phyloP scores from a whole-genome alignment of 75 land plant species.

The Adiantum capillusveneris region DNA sequence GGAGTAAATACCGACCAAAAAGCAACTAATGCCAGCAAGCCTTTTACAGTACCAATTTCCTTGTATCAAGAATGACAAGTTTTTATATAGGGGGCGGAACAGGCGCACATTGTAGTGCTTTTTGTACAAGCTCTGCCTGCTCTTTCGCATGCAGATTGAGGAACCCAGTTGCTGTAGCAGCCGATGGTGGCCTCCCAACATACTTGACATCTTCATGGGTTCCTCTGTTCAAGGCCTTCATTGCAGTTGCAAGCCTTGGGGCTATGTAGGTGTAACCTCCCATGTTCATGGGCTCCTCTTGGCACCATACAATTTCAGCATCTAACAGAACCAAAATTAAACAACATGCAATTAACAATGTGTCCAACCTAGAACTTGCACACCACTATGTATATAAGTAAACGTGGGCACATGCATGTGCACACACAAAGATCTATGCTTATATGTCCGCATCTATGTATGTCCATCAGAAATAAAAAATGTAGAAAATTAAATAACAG shows the following conservation, averaged over 20 bases:
- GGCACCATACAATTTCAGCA: slow-evolving; percentile 96
- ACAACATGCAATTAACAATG: too few species aligned
- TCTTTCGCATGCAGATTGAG: slow-evolving; percentile 46
- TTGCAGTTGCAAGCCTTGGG: slow-evolving; percentile 66
- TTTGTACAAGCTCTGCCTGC: slow-evolving; percentile 65
- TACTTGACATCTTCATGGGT: slow-evolving; percentile 71
- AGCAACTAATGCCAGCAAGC: too few species aligned
- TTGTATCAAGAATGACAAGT: too few species aligned
- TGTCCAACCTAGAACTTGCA: too few species aligned
- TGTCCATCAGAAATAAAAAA: too few species aligned
- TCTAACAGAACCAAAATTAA: slow-evolving; percentile 23
- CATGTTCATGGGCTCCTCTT: slow-evolving; percentile 98
- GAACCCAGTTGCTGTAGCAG: slow-evolving; percentile 89
- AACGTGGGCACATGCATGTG: too few species aligned
- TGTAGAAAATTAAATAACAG: too few species aligned
- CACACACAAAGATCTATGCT: too few species aligned
- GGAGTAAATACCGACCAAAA: too few species aligned
- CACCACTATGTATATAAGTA: too few species aligned
- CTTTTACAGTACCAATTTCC: too few species aligned
- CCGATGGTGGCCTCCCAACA: slow-evolving; percentile 80
- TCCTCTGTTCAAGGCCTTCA: slow-evolving; percentile 61
- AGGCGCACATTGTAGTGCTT: slow-evolving; percentile 69
- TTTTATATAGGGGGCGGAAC: slow-evolving; percentile 11
- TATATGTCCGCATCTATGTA: too few species aligned
- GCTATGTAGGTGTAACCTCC: slow-evolving; percentile 68